These are phyloP conservation scores for Arthroderma sp. DNA, from an alignment of 2,329 filamentous ascomycete genomes.

Conservation along the genomic window DNA sequence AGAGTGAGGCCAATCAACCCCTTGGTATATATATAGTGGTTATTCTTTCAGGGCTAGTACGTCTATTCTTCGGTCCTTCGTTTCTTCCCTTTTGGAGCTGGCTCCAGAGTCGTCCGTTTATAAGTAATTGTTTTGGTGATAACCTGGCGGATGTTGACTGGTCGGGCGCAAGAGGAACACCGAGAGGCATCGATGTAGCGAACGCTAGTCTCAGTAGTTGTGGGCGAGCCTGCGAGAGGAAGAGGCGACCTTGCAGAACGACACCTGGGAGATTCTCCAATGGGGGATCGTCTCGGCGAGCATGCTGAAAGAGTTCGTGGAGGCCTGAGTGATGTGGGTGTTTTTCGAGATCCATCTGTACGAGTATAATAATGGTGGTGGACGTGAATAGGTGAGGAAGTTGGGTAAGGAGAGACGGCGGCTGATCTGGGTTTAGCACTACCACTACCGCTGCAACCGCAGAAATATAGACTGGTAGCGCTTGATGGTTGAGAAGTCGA, in stretches of 20 bases:
- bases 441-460: conserved; percentile 35
- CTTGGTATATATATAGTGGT: too few relatives aligned
- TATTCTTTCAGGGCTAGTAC: too few relatives aligned
- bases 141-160: conserved; percentile 66
- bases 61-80: conserved; percentile 45
- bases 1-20: too few relatives aligned
- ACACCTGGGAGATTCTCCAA: conserved; percentile 56
- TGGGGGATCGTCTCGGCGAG: conserved; percentile 55
- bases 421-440: conserved; percentile 35
- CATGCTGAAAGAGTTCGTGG: conserved; percentile 55
- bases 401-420: conserved; percentile 45
- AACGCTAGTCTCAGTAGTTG: conserved; percentile 58
- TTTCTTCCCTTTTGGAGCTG: conserved; percentile 84
- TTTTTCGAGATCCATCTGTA: conserved; percentile 42
- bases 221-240: conserved; percentile 60
- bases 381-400: conserved; percentile 17
- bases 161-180: conserved; percentile 44
- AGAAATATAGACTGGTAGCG: conserved; percentile 28
- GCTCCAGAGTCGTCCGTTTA: conserved; percentile 61
- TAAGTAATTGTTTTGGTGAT: conserved; percentile 81
- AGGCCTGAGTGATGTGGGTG: conserved; percentile 43
- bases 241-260: conserved; percentile 58
- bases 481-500: conserved; percentile 27
- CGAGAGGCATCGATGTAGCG: conserved; percentile 48
- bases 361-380: conserved; percentile 20